These are phyloP conservation scores for Symbiodinium natans DNA, from an alignment of 73 alveolate genomes.

Conservation along the genomic window DNA sequence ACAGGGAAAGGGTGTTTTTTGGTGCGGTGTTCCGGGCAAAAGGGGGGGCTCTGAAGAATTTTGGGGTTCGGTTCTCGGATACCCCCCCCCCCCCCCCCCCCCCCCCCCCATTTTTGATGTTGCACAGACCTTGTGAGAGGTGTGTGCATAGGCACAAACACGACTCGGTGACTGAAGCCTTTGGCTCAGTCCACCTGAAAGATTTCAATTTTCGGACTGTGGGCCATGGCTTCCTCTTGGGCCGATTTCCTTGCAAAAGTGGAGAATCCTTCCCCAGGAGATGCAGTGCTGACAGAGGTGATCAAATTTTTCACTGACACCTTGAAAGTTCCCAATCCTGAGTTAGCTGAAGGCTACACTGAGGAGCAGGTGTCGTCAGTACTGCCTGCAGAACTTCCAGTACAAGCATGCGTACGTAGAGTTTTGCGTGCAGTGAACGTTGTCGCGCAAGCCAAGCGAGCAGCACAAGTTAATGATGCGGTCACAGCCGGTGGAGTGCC, in stretches of 20 bases:
- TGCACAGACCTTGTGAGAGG: too few relatives aligned
- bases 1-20: too few relatives aligned
- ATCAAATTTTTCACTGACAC: constrained; percentile 2
- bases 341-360: constrained; percentile 16
- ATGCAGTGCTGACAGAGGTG: constrained; percentile 17
- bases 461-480: background rate
- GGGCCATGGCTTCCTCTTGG: background rate
- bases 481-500: background rate
- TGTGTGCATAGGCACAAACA: background rate
- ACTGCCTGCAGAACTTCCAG: constrained; percentile 3
- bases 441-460: background rate
- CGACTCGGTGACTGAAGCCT: background rate
- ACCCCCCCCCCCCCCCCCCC: too few relatives aligned
- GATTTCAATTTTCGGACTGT: background rate
- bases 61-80: too few relatives aligned
- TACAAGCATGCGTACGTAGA: constrained; percentile 21
- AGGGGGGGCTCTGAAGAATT: too few relatives aligned
- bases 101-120: too few relatives aligned
- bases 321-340: background rate
- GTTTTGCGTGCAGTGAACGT: constrained; percentile 23
- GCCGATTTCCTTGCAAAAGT: background rate
- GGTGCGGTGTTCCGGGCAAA: too few relatives aligned
- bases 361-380: background rate
- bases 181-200: background rate
- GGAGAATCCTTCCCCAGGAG: constrained; percentile 40